Evolutionary conservation across 148 eudicot genomes (phyloP).

Genomic region (Camellia sinensis): DNA sequence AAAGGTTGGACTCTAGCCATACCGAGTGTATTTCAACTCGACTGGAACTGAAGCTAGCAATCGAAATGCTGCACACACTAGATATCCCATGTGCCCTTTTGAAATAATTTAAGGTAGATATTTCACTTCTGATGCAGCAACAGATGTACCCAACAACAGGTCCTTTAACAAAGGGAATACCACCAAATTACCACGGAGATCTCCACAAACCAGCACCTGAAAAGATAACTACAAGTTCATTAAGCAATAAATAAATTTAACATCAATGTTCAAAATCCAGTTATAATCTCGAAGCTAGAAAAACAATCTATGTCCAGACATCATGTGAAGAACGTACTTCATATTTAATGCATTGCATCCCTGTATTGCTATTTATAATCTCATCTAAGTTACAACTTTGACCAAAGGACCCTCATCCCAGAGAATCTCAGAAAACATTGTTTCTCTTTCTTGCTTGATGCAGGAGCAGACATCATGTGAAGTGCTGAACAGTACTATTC

Average conservation of each 20-base stretch:
- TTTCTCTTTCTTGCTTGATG: neutral
- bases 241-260: conserved; percentile 8
- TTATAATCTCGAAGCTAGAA: neutral
- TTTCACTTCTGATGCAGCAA: conserved; percentile 34
- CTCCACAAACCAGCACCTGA: conserved; percentile 90
- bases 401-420: neutral
- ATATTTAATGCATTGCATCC: neutral
- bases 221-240: conserved; percentile 15
- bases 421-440: neutral
- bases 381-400: neutral
- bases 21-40: conserved; percentile 76
- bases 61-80: conserved; percentile 70
- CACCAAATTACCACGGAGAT: conserved; percentile 87
- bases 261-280: neutral
- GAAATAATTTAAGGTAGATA: conserved; percentile 57
- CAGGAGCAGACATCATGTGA: neutral
- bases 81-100: conserved; percentile 99
- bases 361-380: neutral
- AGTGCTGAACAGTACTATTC: neutral
- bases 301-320: neutral
- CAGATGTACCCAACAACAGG: conserved; percentile 33
- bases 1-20: conserved; percentile 18
- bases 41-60: conserved; percentile 39
- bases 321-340: neutral
- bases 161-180: conserved; percentile 61